phyloP scores from a whole-genome alignment of 2,329 filamentous ascomycete species.

The Ascochyta koolunga region DNA sequence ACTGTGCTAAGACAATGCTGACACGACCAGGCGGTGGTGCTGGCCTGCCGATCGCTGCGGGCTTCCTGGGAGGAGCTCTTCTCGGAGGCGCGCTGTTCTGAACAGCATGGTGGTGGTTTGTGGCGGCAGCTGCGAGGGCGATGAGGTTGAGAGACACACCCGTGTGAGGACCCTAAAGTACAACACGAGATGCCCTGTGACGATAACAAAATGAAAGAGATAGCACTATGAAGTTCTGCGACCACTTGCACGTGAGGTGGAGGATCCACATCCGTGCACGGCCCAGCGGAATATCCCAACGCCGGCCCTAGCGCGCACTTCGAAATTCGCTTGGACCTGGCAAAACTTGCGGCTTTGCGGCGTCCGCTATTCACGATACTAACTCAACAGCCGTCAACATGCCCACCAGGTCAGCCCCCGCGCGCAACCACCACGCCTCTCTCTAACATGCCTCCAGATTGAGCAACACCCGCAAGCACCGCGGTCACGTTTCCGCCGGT shows the following conservation, averaged over 20 bases:
- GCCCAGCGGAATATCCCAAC: too few relatives aligned
- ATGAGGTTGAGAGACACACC: neutral
- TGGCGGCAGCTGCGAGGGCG: too few relatives aligned
- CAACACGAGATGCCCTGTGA: neutral
- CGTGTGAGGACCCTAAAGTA: neutral
- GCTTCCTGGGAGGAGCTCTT: slow-evolving; percentile 42
- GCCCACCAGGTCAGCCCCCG: slow-evolving; percentile 35
- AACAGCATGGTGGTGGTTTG: neutral
- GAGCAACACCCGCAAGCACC: slow-evolving; percentile 55
- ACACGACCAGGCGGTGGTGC: slow-evolving; percentile 33
- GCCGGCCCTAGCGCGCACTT: slow-evolving; percentile 6
- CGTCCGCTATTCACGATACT: slow-evolving; percentile 26
- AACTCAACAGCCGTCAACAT: slow-evolving; percentile 42
- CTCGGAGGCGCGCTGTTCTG: slow-evolving; percentile 41
- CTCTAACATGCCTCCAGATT: slow-evolving; percentile 21
- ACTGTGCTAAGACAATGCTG: slow-evolving; percentile 1
- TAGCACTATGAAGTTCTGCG: neutral
- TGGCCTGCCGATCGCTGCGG: slow-evolving; percentile 44
- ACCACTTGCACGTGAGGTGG: slow-evolving; percentile 1
- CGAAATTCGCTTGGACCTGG: slow-evolving; percentile 4
- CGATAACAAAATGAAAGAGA: neutral
- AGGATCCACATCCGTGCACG: too few relatives aligned
- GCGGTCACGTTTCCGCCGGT: slow-evolving; percentile 98
- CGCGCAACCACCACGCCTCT: neutral
- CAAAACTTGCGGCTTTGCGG: slow-evolving; percentile 10